These are phyloP conservation scores for Tephrocybe sp. DNA, from an alignment of 768 basidiomycete species.

Conservation along the genomic window DNA sequence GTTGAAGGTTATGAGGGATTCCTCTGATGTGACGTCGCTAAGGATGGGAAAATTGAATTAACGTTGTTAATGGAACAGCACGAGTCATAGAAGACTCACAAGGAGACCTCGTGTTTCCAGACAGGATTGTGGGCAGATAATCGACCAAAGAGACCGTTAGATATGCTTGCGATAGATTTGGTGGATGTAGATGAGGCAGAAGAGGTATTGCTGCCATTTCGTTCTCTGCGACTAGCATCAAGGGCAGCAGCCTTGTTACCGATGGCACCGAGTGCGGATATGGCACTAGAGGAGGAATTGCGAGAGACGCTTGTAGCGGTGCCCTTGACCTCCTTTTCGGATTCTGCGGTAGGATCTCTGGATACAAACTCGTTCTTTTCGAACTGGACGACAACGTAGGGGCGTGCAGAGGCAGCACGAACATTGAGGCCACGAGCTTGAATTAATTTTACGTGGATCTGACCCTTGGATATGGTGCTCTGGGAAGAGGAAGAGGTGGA, in stretches of 20 bases:
- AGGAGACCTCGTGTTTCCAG: conserved; percentile 99
- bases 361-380: conserved; percentile 99
- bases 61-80: conserved; percentile 4
- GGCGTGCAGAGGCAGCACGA: conserved; percentile 57
- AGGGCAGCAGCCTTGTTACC: conserved; percentile 42
- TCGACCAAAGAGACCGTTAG: conserved; percentile 56
- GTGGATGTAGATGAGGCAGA: conserved; percentile 37
- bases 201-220: conserved; percentile 39
- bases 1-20: conserved; percentile 80
- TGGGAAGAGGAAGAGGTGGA: conserved; percentile 34
- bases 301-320: conserved; percentile 55
- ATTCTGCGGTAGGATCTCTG: conserved; percentile 82
- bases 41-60: conserved; percentile 18
- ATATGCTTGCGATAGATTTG: conserved; percentile 27
- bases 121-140: conserved; percentile 84
- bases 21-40: conserved; percentile 93
- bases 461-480: conserved; percentile 48
- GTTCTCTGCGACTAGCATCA: conserved; percentile 32
- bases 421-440: conserved; percentile 83
- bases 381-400: conserved; percentile 97
- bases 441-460: conserved; percentile 96
- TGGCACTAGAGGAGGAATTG: conserved; percentile 55
- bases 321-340: conserved; percentile 88
- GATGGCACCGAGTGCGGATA: conserved; percentile 66
- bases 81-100: conserved; percentile 56